These are phyloP conservation scores for Marasmius sp. DNA, from an alignment of 1,284 basidiomycete genomes.

Conservation along the genomic window DNA sequence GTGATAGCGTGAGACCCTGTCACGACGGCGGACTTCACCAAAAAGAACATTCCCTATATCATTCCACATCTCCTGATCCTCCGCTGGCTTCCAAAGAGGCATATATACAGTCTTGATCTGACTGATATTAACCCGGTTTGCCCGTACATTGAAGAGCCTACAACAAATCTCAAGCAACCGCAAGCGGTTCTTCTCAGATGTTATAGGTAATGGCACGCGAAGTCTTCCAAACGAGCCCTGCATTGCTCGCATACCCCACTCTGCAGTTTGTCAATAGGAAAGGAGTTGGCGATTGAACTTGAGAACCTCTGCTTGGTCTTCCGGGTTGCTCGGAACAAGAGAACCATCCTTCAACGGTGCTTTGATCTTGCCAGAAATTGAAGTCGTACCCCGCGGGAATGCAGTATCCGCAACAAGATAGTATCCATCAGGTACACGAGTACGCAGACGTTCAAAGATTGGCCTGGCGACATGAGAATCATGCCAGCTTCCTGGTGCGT, in stretches of 20 bases:
- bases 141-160: conserved; percentile 30
- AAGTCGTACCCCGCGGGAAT: conserved; percentile 28
- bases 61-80: conserved; percentile 29
- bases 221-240: conserved; percentile 44
- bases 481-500: conserved; percentile 44
- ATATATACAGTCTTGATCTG: conserved; percentile 39
- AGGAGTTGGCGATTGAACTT: conserved; percentile 28
- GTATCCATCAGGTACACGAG: conserved; percentile 27
- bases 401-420: conserved; percentile 37
- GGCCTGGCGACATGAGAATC: conserved; percentile 32
- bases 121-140: conserved; percentile 33
- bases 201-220: conserved; percentile 33
- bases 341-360: conserved; percentile 33
- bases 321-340: conserved; percentile 18
- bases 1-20: conserved; percentile 32
- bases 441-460: conserved; percentile 29
- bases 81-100: conserved; percentile 28
- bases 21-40: conserved; percentile 25
- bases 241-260: conserved; percentile 44
- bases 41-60: conserved; percentile 34
- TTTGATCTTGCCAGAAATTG: conserved; percentile 26
- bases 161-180: conserved; percentile 24
- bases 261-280: conserved; percentile 40
- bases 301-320: conserved; percentile 16
- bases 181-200: conserved; percentile 19